These are phyloP conservation scores for Eustoma russellianum DNA, from an alignment of 257 asterid species.

Conservation along the genomic window DNA sequence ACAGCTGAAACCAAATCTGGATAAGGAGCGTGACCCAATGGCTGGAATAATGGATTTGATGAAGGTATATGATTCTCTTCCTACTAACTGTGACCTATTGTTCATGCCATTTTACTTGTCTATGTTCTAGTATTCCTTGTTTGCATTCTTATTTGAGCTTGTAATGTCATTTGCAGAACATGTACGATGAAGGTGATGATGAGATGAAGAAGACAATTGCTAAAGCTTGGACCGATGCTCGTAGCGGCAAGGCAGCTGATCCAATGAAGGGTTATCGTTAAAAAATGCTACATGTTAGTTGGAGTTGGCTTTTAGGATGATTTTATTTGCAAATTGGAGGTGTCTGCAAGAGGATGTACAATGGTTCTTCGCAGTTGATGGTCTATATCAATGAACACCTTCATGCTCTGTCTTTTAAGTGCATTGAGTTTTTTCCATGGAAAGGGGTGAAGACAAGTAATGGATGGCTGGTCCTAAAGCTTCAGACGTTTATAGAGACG, in stretches of 20 bases:
- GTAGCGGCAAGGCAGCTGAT: slow-evolving; percentile 71
- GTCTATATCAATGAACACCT: too few relatives aligned
- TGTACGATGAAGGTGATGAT: slow-evolving; percentile 87
- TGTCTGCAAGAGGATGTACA: too few relatives aligned
- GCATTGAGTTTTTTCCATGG: too few relatives aligned
- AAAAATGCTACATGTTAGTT: too few relatives aligned
- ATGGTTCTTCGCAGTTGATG: too few relatives aligned
- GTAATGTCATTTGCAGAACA: slow-evolving; percentile 34
- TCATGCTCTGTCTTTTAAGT: too few relatives aligned
- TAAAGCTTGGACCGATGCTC: slow-evolving; percentile 80
- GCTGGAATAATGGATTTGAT: slow-evolving; percentile 88
- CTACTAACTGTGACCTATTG: background rate
- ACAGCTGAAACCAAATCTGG: slow-evolving; percentile 61
- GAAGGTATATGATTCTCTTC: slow-evolving; percentile 44
- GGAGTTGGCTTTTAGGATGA: too few relatives aligned
- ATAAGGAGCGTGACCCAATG: slow-evolving; percentile 74
- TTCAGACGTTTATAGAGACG: too few relatives aligned
- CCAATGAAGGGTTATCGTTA: slow-evolving; percentile 28
- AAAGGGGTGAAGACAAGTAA: too few relatives aligned
- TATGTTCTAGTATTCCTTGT: background rate
- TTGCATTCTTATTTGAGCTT: background rate
- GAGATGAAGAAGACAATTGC: slow-evolving; percentile 84
- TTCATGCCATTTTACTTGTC: too few relatives aligned
- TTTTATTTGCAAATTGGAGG: too few relatives aligned
- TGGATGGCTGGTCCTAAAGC: too few relatives aligned